These are phyloP conservation scores for Cucumis variabilis DNA, from an alignment of 331 rosid species.

Conservation along the genomic window DNA sequence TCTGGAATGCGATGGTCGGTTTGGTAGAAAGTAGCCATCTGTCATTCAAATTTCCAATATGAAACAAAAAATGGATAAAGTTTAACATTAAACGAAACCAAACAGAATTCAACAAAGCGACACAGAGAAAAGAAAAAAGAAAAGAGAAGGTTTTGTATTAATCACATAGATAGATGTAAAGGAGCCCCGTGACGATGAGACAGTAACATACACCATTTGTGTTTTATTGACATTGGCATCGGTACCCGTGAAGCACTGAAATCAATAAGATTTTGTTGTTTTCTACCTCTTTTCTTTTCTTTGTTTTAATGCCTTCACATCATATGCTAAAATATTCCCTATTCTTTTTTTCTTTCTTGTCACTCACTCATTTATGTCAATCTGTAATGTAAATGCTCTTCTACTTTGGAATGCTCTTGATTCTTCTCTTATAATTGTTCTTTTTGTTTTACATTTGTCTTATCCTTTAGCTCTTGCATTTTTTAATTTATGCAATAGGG, in stretches of 20 bases:
- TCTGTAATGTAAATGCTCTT: neutral
- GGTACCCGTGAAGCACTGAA: slow-evolving; percentile 27
- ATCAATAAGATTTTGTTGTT: neutral
- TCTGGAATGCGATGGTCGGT: neutral
- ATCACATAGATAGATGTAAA: neutral
- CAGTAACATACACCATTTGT: neutral
- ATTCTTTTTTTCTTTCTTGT: neutral
- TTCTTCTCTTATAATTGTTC: neutral
- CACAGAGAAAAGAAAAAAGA: neutral
- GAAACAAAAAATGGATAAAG: neutral
- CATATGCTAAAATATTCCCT: neutral
- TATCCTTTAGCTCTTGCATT: too few species aligned
- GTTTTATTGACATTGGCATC: neutral
- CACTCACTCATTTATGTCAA: neutral
- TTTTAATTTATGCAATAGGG: too few species aligned
- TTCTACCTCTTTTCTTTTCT: neutral
- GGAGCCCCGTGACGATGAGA: slow-evolving; percentile 7
- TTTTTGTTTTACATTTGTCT: neutral
- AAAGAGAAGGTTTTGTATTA: neutral
- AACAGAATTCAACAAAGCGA: neutral
- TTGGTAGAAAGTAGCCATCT: neutral
- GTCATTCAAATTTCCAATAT: neutral
- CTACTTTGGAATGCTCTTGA: neutral
- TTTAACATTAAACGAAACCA: neutral
- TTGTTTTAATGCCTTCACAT: neutral